These are phyloP conservation scores for Pyrenophora graminea DNA, from an alignment of 2,329 filamentous ascomycete genomes.

Conservation along the genomic window DNA sequence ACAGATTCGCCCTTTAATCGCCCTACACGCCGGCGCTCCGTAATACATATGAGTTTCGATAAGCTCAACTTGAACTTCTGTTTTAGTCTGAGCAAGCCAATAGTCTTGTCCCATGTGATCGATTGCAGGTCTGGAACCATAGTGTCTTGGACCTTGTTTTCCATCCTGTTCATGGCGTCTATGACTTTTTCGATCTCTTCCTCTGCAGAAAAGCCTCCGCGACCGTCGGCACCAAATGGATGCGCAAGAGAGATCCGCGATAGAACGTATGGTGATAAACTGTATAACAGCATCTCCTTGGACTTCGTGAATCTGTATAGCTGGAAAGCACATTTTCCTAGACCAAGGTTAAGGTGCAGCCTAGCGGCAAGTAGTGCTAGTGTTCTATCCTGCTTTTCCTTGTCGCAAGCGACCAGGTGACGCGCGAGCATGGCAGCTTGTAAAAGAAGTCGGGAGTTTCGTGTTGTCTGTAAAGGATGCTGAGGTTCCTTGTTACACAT, in stretches of 20 bases:
- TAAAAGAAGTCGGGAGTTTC: conserved; percentile 26
- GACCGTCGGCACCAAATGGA: conserved; percentile 38
- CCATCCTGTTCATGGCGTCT: conserved; percentile 36
- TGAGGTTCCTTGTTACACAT: background rate
- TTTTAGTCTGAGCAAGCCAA: conserved; percentile 32
- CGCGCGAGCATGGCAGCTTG: conserved; percentile 37
- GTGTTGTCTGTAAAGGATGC: conserved; percentile 4
- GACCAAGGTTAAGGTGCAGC: conserved; percentile 37
- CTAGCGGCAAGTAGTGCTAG: conserved; percentile 40
- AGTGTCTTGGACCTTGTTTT: conserved; percentile 29
- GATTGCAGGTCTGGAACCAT: conserved; percentile 31
- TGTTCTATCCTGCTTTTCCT: conserved; percentile 31
- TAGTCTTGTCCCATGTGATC: conserved; percentile 36
- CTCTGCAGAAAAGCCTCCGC: conserved; percentile 34
- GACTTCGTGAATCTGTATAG: conserved; percentile 32
- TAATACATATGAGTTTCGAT: conserved; percentile 38
- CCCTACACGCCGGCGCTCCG: conserved; percentile 40
- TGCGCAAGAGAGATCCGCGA: conserved; percentile 40
- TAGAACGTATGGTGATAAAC: conserved; percentile 35
- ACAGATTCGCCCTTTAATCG: conserved; percentile 33
- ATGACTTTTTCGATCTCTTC: conserved; percentile 36
- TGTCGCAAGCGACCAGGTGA: conserved; percentile 29
- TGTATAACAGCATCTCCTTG: conserved; percentile 45
- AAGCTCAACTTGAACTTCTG: conserved; percentile 31
- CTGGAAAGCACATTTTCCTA: conserved; percentile 37